A percentile compares a stretch with the other conserved stretches of the same genome.
Conservation (phyloP, 257 asterid species). For the Petunia secreta region DNA sequence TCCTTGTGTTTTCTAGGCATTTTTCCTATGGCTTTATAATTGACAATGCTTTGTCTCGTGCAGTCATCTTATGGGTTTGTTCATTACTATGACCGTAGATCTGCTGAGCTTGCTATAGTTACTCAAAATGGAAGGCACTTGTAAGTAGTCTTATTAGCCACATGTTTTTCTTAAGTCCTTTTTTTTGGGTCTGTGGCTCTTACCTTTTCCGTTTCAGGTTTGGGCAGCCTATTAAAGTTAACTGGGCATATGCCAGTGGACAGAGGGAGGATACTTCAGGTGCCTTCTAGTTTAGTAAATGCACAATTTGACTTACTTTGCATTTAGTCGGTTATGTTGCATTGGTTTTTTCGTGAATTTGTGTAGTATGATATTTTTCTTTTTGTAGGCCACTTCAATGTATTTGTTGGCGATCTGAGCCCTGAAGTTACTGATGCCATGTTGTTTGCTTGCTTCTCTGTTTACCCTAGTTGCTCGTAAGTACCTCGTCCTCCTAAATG, state of each 20-base stretch:
- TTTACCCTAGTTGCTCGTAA: conserved; percentile 87
- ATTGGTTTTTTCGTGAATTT: neutral
- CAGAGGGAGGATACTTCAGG: conserved; percentile 98
- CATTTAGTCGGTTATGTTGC: neutral
- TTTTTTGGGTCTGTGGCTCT: conserved; percentile 26
- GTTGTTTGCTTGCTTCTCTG: conserved; percentile 85
- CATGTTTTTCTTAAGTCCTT: neutral
- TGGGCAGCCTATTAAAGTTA: conserved; percentile 98
- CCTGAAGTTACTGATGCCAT: conserved; percentile 97
- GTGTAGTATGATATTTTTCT: neutral
- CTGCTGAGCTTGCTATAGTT: conserved; percentile 52
- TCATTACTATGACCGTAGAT: conserved; percentile 58
- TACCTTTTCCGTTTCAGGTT: conserved; percentile 56
- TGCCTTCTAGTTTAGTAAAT: conserved; percentile 31
- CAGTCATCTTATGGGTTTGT: conserved; percentile 63
- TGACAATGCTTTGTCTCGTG: conserved; percentile 20
- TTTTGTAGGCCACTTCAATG: conserved; percentile 73
- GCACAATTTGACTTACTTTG: neutral
- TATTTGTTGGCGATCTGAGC: conserved; percentile 97
- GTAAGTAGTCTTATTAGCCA: conserved; percentile 48
- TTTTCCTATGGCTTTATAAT: neutral
- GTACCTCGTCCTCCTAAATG: conserved; percentile 31
- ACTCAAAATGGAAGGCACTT: conserved; percentile 59
- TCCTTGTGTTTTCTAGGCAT: neutral
- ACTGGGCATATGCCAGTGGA: conserved; percentile 94